These are phyloP conservation scores for Tetraselmis chui DNA, from an alignment of 139 green algal genomes.

Conservation along the genomic window DNA sequence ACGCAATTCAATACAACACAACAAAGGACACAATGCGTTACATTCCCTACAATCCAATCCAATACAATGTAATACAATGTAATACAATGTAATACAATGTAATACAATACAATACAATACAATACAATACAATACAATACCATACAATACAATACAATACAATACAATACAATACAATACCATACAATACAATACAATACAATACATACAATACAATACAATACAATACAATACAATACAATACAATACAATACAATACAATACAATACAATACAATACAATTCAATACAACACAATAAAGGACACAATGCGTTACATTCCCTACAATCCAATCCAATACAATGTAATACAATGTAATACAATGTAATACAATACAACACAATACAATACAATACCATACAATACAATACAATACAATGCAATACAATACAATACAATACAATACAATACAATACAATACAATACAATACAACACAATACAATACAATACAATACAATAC, in stretches of 20 bases:
- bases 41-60: background rate
- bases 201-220: slow-evolving; percentile 1
- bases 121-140: slow-evolving; percentile 2
- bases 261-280: slow-evolving; percentile 2
- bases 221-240: slow-evolving; percentile 1
- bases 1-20: background rate
- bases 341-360: background rate
- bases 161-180: slow-evolving; percentile 1
- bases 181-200: slow-evolving; percentile 1
- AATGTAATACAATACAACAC: background rate
- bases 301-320: no score
- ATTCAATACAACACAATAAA: background rate
- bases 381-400: slow-evolving; percentile 1
- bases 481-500: background rate
- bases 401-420: slow-evolving; percentile 1
- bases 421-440: slow-evolving; percentile 2
- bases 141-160: slow-evolving; percentile 1
- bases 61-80: background rate
- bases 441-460: slow-evolving; percentile 2
- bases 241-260: slow-evolving; percentile 2
- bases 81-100: background rate
- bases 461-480: background rate
- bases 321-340: background rate
- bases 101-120: slow-evolving; percentile 2
- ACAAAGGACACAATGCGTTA: no score